Evolutionary conservation across 2,329 filamentous ascomycete species (phyloP).

Genomic region (Decorospora gaudefroyi): DNA sequence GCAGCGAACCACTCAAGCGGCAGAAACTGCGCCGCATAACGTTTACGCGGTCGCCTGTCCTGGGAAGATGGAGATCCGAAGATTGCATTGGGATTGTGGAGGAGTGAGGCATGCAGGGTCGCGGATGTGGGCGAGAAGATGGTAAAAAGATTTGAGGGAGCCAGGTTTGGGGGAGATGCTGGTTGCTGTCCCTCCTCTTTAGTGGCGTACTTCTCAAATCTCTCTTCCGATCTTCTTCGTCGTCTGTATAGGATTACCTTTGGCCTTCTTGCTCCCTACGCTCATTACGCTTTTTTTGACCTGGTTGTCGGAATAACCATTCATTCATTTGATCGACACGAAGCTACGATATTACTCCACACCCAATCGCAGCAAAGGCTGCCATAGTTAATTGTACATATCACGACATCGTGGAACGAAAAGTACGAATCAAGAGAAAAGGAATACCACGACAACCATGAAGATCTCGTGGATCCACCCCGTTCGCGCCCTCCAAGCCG

Average conservation of each 20-base stretch:
- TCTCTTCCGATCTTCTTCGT: too few species aligned
- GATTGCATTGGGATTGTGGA: slow-evolving; percentile 25
- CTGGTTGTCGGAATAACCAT: too few species aligned
- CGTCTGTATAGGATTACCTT: too few species aligned
- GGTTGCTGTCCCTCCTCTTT: neutral
- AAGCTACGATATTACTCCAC: too few species aligned
- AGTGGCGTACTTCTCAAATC: too few species aligned
- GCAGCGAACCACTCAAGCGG: neutral
- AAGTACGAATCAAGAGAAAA: too few species aligned
- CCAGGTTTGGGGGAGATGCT: too few species aligned
- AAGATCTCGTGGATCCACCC: slow-evolving; percentile 62
- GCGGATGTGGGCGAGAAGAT: too few species aligned
- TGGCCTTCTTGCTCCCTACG: too few species aligned
- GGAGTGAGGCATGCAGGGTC: slow-evolving; percentile 13
- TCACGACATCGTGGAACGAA: neutral
- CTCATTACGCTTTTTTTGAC: neutral
- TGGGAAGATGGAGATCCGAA: slow-evolving; percentile 16
- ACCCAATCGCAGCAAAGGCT: neutral
- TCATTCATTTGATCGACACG: too few species aligned
- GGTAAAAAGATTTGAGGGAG: too few species aligned
- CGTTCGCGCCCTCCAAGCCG: slow-evolving; percentile 67
- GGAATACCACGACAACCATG: slow-evolving; percentile 46
- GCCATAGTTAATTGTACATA: too few species aligned
- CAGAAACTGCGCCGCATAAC: slow-evolving; percentile 5
- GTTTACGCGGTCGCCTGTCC: neutral